Evolutionary conservation across 2,329 filamentous ascomycete genomes (phyloP).

Genomic region (Aspergillus sp.): DNA sequence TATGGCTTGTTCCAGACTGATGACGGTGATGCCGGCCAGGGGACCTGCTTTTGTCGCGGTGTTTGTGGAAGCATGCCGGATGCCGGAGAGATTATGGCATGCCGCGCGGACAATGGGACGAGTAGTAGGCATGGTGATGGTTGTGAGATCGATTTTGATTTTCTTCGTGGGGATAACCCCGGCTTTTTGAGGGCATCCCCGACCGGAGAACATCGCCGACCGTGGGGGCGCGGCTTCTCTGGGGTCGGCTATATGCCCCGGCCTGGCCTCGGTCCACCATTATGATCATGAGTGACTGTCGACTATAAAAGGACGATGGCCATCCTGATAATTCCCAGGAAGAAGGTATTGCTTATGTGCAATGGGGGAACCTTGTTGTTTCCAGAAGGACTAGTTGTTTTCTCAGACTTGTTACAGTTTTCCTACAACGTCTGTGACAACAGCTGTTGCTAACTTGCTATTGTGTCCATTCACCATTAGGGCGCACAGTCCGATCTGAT

Average conservation of each 20-base stretch:
- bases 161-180: background rate
- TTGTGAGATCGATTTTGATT: background rate
- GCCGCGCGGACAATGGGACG: background rate
- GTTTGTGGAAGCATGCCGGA: constrained; percentile 10
- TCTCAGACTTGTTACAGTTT: too few relatives aligned
- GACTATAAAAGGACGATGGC: background rate
- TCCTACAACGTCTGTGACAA: too few relatives aligned
- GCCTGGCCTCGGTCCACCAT: background rate
- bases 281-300: background rate
- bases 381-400: too few relatives aligned
- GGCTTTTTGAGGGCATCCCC: background rate
- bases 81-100: background rate
- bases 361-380: too few relatives aligned
- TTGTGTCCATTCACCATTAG: too few relatives aligned
- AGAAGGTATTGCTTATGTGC: background rate
- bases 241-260: background rate
- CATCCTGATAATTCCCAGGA: background rate
- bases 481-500: too few relatives aligned
- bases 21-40: constrained; percentile 52
- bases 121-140: background rate
- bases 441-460: too few relatives aligned
- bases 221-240: background rate
- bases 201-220: background rate
- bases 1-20: constrained; percentile 58
- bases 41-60: constrained; percentile 22